Conservation (phyloP, 257 asterid genomes). For the Phtheirospermum japonicum region DNA sequence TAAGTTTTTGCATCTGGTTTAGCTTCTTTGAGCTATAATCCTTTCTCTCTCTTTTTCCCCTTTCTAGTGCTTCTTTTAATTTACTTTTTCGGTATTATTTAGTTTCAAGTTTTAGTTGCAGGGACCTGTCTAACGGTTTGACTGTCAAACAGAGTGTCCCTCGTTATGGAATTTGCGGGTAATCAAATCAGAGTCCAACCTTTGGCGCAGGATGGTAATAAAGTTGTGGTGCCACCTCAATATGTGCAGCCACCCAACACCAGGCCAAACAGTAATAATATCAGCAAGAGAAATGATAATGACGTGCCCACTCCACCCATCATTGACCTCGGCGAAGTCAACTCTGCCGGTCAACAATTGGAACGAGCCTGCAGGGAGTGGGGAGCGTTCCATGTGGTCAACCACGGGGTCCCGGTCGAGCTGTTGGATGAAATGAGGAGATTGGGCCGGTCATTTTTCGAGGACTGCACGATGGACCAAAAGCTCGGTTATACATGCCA, state of each 20-base stretch:
- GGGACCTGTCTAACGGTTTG: too few relatives aligned
- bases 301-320: constrained; percentile 33
- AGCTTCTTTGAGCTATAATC: too few relatives aligned
- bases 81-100: background rate
- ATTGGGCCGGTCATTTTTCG: constrained; percentile 61
- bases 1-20: too few relatives aligned
- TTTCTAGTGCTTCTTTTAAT: too few relatives aligned
- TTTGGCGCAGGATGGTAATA: constrained; percentile 36
- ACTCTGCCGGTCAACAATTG: constrained; percentile 32
- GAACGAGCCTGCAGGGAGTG: constrained; percentile 65
- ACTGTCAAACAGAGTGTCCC: too few relatives aligned
- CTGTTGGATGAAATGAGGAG: constrained; percentile 58
- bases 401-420: constrained; percentile 55
- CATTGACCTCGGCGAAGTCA: constrained; percentile 44
- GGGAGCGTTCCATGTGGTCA: constrained; percentile 88
- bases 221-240: constrained; percentile 54
- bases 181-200: constrained; percentile 60
- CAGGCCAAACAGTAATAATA: constrained; percentile 33
- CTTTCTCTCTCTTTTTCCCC: too few relatives aligned
- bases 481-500: constrained; percentile 65
- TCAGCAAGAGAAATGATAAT: constrained; percentile 16
- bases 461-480: constrained; percentile 53
- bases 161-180: constrained; percentile 39
- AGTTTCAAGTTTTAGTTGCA: too few relatives aligned
- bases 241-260: constrained; percentile 68